Percentiles rank a stretch among this genome's conserved stretches.
These are phyloP conservation scores for Xanthoconium separans DNA, from an alignment of 1,284 basidiomycete species.

Conservation along the genomic window DNA sequence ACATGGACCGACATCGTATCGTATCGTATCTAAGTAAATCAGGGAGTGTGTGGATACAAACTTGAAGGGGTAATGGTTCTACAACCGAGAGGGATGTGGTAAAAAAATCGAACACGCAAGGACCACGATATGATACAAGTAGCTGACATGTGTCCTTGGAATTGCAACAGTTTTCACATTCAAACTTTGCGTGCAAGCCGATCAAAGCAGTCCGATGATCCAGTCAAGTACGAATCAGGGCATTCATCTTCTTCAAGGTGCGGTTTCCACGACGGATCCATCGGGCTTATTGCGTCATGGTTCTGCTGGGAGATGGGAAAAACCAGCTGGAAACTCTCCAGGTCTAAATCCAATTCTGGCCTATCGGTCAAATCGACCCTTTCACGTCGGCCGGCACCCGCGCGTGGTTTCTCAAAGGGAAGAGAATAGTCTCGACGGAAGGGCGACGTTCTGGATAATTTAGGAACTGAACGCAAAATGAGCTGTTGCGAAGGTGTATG, in stretches of 20 bases:
- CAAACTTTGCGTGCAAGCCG: not conserved
- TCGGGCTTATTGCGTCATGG: not conserved
- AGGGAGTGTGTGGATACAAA: no score
- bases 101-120: no score
- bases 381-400: not conserved
- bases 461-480: not conserved
- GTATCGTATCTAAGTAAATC: no score
- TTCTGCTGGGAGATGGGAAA: not conserved
- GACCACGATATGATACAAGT: not conserved
- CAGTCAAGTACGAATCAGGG: not conserved
- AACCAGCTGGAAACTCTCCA: slow-evolving; percentile 5
- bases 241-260: not conserved
- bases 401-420: not conserved
- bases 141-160: not conserved
- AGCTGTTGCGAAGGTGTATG: not conserved
- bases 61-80: no score
- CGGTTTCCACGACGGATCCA: not conserved
- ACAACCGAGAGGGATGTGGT: no score
- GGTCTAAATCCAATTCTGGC: not conserved
- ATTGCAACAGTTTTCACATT: not conserved
- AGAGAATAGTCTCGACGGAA: not conserved
- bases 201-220: not conserved
- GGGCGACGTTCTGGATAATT: not conserved
- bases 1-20: no score
- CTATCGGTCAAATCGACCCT: not conserved